These are phyloP conservation scores for Penicillium paxilli DNA, from an alignment of 495 filamentous ascomycete species.

Conservation along the genomic window DNA sequence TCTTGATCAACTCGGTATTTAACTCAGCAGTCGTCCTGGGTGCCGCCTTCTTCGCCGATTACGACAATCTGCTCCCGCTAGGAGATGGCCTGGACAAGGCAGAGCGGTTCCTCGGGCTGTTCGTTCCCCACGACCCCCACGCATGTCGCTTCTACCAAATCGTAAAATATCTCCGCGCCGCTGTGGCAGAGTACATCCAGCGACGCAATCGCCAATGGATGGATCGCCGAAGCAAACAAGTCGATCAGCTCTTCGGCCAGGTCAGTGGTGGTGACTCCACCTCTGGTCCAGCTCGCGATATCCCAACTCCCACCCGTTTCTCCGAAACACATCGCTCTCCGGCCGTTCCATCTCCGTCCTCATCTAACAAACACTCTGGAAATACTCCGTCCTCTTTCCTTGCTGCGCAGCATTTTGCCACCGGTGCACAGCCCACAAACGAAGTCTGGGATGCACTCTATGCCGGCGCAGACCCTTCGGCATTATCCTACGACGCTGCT, in stretches of 20 bases:
- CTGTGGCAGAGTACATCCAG: slow-evolving; percentile 48
- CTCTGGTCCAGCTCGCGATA: slow-evolving; percentile 19
- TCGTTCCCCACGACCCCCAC: slow-evolving; percentile 63
- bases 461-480: slow-evolving; percentile 24
- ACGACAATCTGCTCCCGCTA: slow-evolving; percentile 58
- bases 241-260: slow-evolving; percentile 42
- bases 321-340: slow-evolving; percentile 15
- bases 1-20: slow-evolving; percentile 73
- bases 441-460: slow-evolving; percentile 39
- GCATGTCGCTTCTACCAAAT: slow-evolving; percentile 65
- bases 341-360: slow-evolving; percentile 24
- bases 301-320: slow-evolving; percentile 10
- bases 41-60: slow-evolving; percentile 66
- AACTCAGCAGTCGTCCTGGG: slow-evolving; percentile 67
- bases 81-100: slow-evolving; percentile 57
- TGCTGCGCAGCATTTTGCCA: slow-evolving; percentile 9
- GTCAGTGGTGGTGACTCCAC: slow-evolving; percentile 22
- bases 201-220: slow-evolving; percentile 37
- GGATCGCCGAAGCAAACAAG: slow-evolving; percentile 39
- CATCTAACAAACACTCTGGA: slow-evolving; percentile 23
- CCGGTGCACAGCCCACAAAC: too few relatives aligned
- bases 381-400: slow-evolving; percentile 7
- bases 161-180: slow-evolving; percentile 58
- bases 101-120: slow-evolving; percentile 60
- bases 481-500: slow-evolving; percentile 39